A percentile compares a stretch with the other conserved stretches of the same genome.
Evolutionary conservation across 306 rosid species (phyloP).

Genomic region (Phaseolus lunatus): DNA sequence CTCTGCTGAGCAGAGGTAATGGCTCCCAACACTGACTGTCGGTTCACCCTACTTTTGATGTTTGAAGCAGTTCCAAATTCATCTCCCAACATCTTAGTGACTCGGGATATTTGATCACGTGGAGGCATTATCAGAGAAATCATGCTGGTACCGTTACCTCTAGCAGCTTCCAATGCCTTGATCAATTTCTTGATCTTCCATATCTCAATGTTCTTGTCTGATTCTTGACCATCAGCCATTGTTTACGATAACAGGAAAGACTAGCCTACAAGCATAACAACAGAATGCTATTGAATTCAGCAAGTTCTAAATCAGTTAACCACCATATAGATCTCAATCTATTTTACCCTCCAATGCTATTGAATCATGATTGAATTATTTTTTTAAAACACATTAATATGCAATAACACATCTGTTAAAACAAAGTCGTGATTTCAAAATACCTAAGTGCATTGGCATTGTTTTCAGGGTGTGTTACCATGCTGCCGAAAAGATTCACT

Average conservation of each 20-base stretch:
- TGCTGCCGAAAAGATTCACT: background rate
- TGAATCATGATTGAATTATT: background rate
- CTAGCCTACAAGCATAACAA: conserved; percentile 22
- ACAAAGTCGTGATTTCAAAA: background rate
- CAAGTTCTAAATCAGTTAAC: background rate
- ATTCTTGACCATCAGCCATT: conserved; percentile 83
- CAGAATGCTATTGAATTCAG: background rate
- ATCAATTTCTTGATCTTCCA: conserved; percentile 95
- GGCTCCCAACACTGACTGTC: conserved; percentile 88
- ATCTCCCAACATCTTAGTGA: conserved; percentile 94
- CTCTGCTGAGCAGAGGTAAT: conserved; percentile 93
- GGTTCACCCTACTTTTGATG: conserved; percentile 89
- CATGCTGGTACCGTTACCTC: conserved; percentile 97
- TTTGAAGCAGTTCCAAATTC: conserved; percentile 96
- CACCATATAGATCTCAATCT: background rate
- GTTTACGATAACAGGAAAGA: conserved; percentile 3
- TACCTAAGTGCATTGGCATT: background rate
- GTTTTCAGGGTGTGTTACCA: background rate
- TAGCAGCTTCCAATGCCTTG: conserved; percentile 84
- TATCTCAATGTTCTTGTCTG: conserved; percentile 92
- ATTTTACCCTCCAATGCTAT: background rate
- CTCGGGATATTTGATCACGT: conserved; percentile 87
- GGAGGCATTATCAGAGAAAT: conserved; percentile 96
- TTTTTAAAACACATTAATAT: background rate
- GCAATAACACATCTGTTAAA: background rate